These are phyloP conservation scores for Plasmopara halstedii DNA, from an alignment of 352 stramenopile species.

Conservation along the genomic window DNA sequence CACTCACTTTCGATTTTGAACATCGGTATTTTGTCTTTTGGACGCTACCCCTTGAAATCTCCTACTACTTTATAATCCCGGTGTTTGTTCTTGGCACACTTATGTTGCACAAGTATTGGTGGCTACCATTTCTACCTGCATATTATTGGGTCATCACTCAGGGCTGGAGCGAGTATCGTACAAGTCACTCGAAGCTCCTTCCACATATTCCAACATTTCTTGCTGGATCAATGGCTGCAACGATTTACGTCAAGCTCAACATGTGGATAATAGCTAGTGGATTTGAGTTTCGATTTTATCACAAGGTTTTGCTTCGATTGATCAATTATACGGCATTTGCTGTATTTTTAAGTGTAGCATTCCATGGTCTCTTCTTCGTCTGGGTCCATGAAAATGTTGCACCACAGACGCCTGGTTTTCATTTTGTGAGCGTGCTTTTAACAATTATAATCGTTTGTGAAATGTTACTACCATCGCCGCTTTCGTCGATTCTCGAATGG, in stretches of 20 bases:
- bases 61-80: conserved; percentile 50
- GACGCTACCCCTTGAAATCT: conserved; percentile 42
- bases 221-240: conserved; percentile 30
- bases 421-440: conserved; percentile 28
- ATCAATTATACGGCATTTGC: conserved; percentile 16
- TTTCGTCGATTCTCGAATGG: conserved; percentile 35
- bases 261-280: conserved; percentile 19
- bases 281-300: conserved; percentile 21
- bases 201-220: conserved; percentile 33
- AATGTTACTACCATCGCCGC: conserved; percentile 26
- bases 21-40: conserved; percentile 45
- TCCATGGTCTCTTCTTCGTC: conserved; percentile 30
- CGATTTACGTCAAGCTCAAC: conserved; percentile 28
- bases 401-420: conserved; percentile 12
- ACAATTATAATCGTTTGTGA: conserved; percentile 28
- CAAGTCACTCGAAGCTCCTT: conserved; percentile 9
- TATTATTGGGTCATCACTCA: conserved; percentile 27
- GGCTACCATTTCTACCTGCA: conserved; percentile 20
- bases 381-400: conserved; percentile 31
- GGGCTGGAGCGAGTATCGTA: conserved; percentile 23
- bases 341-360: conserved; percentile 25
- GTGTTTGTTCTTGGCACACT: conserved; percentile 22
- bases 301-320: conserved; percentile 11
- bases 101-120: conserved; percentile 25
- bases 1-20: conserved; percentile 34